Base-by-base conservation (phyloP, 768 basidiomycete species). In the Strobilomyces dryophilus region DNA sequence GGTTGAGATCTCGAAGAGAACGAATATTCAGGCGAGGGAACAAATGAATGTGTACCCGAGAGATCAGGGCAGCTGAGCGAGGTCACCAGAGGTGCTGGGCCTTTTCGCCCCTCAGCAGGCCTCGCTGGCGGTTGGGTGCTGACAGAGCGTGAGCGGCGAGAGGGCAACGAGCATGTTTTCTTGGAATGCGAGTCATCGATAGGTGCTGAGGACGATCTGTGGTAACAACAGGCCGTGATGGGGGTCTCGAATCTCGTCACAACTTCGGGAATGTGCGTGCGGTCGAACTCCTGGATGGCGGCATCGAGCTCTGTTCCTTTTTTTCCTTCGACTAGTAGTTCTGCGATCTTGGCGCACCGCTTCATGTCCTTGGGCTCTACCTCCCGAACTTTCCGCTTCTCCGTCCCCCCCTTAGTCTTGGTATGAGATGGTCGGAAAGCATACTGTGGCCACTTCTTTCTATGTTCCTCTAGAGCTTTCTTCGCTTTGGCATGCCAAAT, bases 401-500 rank as follows among this genome's bases (percentile, higher is more conserved):
- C 73, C 53, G 59, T 62, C 46, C 52, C 58, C 26, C 58, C 67
- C 63, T 66, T 71, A 7, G 41, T 31, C 51, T 64, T 69, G 0
- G 63, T 27, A 61, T 86, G 84, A 17, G 79, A 69, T 1, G 88
- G 88, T 21, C 81, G 74, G 71, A 89, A 91, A 3, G 85, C 77
- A 61, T 91, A 91, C 67, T 84, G 76, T 20, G 89, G 88, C 72
- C 81, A 89, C 54, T 62, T 66, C 61, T 79, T 81, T 70, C 81
- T 84, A 67, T 90, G 88, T 59, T 88, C 88, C 44, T 83, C 85
- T 45, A 81, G 79, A 0, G 85, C 85, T 39, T 75, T 73, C 73
- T 84, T 84, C 17, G 89, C 89, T 69, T 88, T 87, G 47, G 73
- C 72, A 60, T 89, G 84, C 89, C 89, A 92, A 45, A 85, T 71